Percentiles rank a stretch among this genome's conserved stretches.
Conservation (phyloP, 1,284 basidiomycete species). For the Rhodotorula sp. region DNA sequence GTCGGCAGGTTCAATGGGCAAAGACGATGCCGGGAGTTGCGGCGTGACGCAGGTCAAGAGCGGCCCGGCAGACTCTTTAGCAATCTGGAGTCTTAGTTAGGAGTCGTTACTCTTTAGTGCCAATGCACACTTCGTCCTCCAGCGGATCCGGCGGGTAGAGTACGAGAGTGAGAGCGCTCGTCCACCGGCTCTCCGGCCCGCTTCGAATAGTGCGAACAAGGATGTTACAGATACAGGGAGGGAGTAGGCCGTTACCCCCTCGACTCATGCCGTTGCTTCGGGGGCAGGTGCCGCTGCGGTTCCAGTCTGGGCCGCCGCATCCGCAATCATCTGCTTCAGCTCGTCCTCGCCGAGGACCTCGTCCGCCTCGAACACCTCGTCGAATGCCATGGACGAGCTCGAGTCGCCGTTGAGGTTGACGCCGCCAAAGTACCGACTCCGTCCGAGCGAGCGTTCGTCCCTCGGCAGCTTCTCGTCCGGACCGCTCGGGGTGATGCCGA, state of each 20-base stretch:
- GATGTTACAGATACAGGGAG: conserved; percentile 1
- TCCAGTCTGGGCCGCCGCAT: conserved; percentile 17
- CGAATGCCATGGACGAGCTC: not conserved
- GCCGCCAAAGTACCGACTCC: conserved; percentile 72
- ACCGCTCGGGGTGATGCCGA: conserved; percentile 71
- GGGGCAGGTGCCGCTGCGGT: not conserved
- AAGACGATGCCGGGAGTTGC: too few relatives aligned
- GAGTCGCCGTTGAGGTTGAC: conserved; percentile 54
- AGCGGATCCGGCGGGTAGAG: too few relatives aligned
- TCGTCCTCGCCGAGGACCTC: conserved; percentile 26
- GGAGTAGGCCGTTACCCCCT: conserved; percentile 1
- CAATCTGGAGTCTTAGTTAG: not conserved
- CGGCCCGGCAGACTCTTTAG: not conserved
- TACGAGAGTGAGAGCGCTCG: too few relatives aligned
- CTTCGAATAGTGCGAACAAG: too few relatives aligned
- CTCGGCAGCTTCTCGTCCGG: conserved; percentile 74
- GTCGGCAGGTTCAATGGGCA: too few relatives aligned
- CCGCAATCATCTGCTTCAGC: conserved; percentile 23
- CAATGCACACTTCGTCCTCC: too few relatives aligned
- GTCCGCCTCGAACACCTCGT: conserved; percentile 1
- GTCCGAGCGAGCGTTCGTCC: conserved; percentile 67
- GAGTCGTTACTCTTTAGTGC: not conserved
- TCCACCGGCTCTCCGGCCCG: too few relatives aligned
- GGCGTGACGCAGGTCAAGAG: too few relatives aligned
- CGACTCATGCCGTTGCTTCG: not conserved